A percentile compares a stretch with the other conserved stretches of the same genome.
Conservation (phyloP, 805 yeast species). For the Candida awuae region DNA sequence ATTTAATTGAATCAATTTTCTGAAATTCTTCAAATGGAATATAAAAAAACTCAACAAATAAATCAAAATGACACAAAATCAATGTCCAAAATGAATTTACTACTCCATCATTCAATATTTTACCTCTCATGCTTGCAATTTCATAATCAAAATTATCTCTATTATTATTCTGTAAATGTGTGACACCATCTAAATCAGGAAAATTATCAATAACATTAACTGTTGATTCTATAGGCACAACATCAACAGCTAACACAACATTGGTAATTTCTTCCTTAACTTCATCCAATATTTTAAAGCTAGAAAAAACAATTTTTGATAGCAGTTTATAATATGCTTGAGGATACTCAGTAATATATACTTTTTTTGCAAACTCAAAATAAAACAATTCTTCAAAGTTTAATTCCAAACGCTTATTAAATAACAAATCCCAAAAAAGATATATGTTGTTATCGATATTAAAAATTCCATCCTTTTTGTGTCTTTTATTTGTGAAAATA, state of each 20-base stretch:
- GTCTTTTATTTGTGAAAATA: conserved; percentile 15
- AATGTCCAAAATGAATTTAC: conserved; percentile 21
- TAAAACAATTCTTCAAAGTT: conserved; percentile 16
- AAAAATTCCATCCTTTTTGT: conserved; percentile 6
- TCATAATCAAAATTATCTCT: background rate
- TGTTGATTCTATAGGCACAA: conserved; percentile 16
- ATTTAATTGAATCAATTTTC: background rate
- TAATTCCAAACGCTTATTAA: conserved; percentile 15
- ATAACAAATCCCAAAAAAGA: conserved; percentile 23
- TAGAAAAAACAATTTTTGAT: conserved; percentile 9
- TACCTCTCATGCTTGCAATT: conserved; percentile 1
- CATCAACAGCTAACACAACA: conserved; percentile 11
- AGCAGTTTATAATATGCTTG: conserved; percentile 17
- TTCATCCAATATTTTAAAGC: background rate
- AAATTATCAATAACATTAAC: conserved; percentile 23
- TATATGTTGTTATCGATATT: conserved; percentile 5
- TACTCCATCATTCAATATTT: conserved; percentile 10
- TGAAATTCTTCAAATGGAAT: conserved; percentile 6
- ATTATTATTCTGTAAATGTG: conserved; percentile 2
- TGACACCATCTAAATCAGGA: conserved; percentile 20
- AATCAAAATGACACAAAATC: conserved; percentile 12
- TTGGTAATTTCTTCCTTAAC: conserved; percentile 9
- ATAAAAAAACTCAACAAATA: conserved; percentile 18
- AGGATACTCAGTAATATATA: conserved; percentile 13
- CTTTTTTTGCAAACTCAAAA: conserved; percentile 13